A percentile compares a stretch with the other conserved stretches of the same genome.
These are phyloP conservation scores for Ophiostoma populinum DNA, from an alignment of 2,329 filamentous ascomycete species.

Conservation along the genomic window DNA sequence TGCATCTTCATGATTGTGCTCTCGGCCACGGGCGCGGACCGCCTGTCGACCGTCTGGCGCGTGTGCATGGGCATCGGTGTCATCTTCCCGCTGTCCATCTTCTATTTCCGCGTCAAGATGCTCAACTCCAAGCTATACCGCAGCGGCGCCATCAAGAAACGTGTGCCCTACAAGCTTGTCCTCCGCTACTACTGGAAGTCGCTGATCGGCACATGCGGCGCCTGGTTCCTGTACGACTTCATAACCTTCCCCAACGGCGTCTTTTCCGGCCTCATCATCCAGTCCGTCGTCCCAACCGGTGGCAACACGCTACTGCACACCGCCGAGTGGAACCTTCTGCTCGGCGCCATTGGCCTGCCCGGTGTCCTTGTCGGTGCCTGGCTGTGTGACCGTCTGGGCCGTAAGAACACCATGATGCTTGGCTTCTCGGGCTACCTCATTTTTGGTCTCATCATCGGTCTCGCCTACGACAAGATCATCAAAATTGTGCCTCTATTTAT, in stretches of 20 bases:
- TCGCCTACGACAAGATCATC: conserved; percentile 24
- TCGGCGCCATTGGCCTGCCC: conserved; percentile 14
- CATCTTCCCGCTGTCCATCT: conserved; percentile 31
- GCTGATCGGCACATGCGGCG: conserved; percentile 29
- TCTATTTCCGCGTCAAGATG: conserved; percentile 36
- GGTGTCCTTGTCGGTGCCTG: conserved; percentile 9
- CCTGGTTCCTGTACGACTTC: conserved; percentile 39
- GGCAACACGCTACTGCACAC: conserved; percentile 11
- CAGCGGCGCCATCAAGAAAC: conserved; percentile 25
- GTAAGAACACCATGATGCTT: conserved; percentile 14
- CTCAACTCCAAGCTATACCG: conserved; percentile 30
- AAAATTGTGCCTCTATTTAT: conserved; percentile 31
- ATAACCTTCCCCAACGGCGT: conserved; percentile 36
- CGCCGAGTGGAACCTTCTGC: conserved; percentile 14
- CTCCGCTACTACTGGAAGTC: conserved; percentile 31
- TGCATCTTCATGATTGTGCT: conserved; percentile 32
- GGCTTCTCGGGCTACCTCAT: conserved; percentile 12
- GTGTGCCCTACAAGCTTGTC: conserved; percentile 28
- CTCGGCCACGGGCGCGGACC: conserved; percentile 24
- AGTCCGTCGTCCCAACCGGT: conserved; percentile 11
- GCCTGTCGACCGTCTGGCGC: conserved; percentile 29
- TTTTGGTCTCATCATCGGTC: conserved; percentile 13
- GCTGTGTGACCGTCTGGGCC: conserved; percentile 12
- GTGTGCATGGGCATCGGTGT: conserved; percentile 31
- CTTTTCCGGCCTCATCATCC: conserved; percentile 35